phyloP scores from a whole-genome alignment of 768 basidiomycete species.

The Inosperma sp. region DNA sequence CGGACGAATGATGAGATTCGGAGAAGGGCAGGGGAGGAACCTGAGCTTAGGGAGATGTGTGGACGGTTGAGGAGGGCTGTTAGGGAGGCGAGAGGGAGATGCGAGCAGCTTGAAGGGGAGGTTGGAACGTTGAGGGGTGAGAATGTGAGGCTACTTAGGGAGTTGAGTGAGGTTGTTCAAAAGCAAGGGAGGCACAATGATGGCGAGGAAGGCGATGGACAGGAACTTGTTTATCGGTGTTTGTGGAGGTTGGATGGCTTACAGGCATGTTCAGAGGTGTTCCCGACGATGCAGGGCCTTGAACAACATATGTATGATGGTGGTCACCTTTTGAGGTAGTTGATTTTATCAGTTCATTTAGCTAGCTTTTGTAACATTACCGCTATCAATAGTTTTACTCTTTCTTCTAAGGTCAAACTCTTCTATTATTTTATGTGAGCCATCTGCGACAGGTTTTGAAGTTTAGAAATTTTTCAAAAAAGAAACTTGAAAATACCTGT shows the following conservation, averaged over 20 bases:
- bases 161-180: conserved; percentile 23
- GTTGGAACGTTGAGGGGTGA: conserved; percentile 21
- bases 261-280: conserved; percentile 31
- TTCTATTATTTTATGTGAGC: no score
- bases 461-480: no score
- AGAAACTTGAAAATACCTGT: no score
- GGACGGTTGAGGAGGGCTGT: conserved; percentile 28
- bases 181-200: conserved; percentile 22
- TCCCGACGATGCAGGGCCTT: conserved; percentile 23
- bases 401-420: no score
- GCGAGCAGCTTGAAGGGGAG: conserved; percentile 19
- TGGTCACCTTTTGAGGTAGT: no score
- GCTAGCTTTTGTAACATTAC: no score
- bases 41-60: conserved; percentile 43
- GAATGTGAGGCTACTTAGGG: conserved; percentile 19
- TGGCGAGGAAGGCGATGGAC: conserved; percentile 21
- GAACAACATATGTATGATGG: no score
- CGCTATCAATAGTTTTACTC: no score
- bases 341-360: no score
- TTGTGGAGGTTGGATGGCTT: conserved; percentile 35
- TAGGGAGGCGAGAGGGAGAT: conserved; percentile 19
- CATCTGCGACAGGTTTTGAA: no score
- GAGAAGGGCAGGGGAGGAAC: conserved; percentile 51
- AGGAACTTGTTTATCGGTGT: conserved; percentile 45
- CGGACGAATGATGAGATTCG: conserved; percentile 61